phyloP scores from a whole-genome alignment of 2,329 filamentous ascomycete species.

The Emericellopsis atlantica region DNA sequence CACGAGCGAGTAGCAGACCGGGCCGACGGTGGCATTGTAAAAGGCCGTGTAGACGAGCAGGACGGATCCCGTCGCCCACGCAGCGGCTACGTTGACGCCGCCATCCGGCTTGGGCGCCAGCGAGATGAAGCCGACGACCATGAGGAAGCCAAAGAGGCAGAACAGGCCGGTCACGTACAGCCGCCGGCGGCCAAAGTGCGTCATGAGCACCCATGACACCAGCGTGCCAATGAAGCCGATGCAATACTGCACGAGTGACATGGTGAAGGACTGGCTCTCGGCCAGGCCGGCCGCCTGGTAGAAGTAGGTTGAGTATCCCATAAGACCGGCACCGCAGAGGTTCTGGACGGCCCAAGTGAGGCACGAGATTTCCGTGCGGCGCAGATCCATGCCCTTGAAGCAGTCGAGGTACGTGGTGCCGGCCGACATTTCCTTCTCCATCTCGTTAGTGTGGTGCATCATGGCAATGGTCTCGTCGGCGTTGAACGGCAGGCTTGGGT shows the following conservation, averaged over 20 bases:
- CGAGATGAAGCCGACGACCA: slow-evolving; percentile 21
- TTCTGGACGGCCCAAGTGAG: slow-evolving; percentile 20
- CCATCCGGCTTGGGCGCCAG: slow-evolving; percentile 9
- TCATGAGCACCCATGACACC: slow-evolving; percentile 24
- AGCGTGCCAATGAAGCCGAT: slow-evolving; percentile 24
- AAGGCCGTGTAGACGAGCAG: slow-evolving; percentile 29
- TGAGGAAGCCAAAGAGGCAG: slow-evolving; percentile 19
- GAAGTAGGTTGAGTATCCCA: slow-evolving; percentile 10
- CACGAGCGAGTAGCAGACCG: slow-evolving; percentile 75
- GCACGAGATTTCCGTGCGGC: slow-evolving; percentile 23
- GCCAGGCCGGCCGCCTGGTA: slow-evolving; percentile 14
- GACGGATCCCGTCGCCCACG: slow-evolving; percentile 23
- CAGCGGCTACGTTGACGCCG: slow-evolving; percentile 19
- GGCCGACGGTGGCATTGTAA: slow-evolving; percentile 24
- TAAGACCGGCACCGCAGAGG: slow-evolving; percentile 13
- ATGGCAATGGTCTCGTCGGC: slow-evolving; percentile 8
- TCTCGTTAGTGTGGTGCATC: slow-evolving; percentile 8
- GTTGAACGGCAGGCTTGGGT: slow-evolving; percentile 1
- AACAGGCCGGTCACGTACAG: slow-evolving; percentile 23
- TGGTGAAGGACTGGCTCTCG: slow-evolving; percentile 15
- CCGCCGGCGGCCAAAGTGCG: slow-evolving; percentile 21
- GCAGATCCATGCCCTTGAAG: slow-evolving; percentile 22
- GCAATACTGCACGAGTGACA: slow-evolving; percentile 21
- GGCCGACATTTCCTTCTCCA: slow-evolving; percentile 4
- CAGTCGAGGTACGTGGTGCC: slow-evolving; percentile 19